Evolutionary conservation across 345 rosid genomes (phyloP).

Genomic region (Atalantia buxifolia): DNA sequence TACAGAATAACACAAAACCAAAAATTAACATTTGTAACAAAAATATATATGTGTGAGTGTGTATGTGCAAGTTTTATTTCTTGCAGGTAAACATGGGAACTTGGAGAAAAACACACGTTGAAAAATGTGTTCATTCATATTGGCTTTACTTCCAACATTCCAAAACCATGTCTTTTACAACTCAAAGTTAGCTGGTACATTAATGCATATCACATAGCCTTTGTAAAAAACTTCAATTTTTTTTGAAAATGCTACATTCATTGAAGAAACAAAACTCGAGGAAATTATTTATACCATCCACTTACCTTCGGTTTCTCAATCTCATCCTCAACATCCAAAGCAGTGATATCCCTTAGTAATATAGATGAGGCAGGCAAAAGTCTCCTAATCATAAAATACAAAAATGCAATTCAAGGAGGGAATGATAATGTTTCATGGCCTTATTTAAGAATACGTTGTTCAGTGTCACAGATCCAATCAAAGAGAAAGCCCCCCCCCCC

Average conservation of each 20-base stretch:
- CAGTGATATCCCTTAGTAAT: constrained; percentile 58
- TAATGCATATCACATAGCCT: not conserved
- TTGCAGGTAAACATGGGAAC: not conserved
- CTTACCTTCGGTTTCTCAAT: constrained; percentile 60
- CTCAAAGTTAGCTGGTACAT: not conserved
- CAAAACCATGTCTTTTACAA: not conserved
- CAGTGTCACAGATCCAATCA: not conserved
- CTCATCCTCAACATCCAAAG: constrained; percentile 57
- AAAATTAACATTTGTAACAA: not conserved
- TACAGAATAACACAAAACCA: not conserved
- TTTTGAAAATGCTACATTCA: not conserved
- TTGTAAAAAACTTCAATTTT: not conserved
- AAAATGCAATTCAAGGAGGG: not conserved
- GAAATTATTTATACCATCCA: not conserved
- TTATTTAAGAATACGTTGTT: not conserved
- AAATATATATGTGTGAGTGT: too few species aligned
- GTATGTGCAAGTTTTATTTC: not conserved
- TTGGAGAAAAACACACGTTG: not conserved
- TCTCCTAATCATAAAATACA: constrained; percentile 45
- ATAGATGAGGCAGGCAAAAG: constrained; percentile 72
- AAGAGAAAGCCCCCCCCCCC: too few species aligned
- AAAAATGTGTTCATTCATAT: not conserved
- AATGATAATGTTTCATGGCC: too few species aligned
- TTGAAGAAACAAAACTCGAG: not conserved
- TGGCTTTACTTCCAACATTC: not conserved